Conservation (phyloP, 192 early-diverging fungal genomes). For the Coemansia interrupta region DNA sequence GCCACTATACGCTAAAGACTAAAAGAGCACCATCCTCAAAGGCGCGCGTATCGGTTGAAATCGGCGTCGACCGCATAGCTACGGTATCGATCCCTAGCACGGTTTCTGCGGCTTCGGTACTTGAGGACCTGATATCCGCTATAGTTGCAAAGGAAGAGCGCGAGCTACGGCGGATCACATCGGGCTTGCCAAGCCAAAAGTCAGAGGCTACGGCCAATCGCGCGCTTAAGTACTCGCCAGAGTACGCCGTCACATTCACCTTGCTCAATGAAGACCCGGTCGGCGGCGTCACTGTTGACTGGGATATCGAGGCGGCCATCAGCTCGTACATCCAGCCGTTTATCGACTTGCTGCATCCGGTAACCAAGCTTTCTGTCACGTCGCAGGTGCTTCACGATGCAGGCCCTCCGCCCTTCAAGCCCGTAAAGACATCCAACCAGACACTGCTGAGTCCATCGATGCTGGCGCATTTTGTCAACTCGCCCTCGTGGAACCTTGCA, state of each 20-base stretch:
- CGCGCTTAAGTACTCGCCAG: conserved; percentile 78
- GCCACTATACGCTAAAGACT: conserved; percentile 28
- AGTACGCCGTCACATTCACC: conserved; percentile 83
- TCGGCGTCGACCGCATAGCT: conserved; percentile 8
- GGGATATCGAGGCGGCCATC: conserved; percentile 79
- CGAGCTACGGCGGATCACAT: neutral
- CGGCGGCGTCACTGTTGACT: conserved; percentile 60
- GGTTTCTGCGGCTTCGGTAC: neutral
- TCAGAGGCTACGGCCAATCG: conserved; percentile 31
- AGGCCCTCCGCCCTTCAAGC: conserved; percentile 63
- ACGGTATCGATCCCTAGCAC: conserved; percentile 5
- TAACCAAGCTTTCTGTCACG: conserved; percentile 74
- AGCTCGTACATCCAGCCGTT: conserved; percentile 68
- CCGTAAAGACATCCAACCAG: conserved; percentile 35
- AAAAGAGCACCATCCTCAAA: conserved; percentile 1
- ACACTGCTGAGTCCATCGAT: conserved; percentile 63
- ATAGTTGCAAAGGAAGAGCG: conserved; percentile 33
- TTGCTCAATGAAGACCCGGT: conserved; percentile 80
- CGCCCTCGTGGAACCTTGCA: conserved; percentile 94
- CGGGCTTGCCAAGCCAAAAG: neutral
- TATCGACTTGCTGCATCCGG: conserved; percentile 59
- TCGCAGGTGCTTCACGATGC: conserved; percentile 88
- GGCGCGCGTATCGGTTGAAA: conserved; percentile 1
- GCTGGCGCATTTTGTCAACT: conserved; percentile 90
- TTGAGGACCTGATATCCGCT: conserved; percentile 7